A percentile compares a stretch with the other conserved stretches of the same genome.
Conservation (phyloP, 129 eudicot genomes). For the Lactuca sativa region DNA sequence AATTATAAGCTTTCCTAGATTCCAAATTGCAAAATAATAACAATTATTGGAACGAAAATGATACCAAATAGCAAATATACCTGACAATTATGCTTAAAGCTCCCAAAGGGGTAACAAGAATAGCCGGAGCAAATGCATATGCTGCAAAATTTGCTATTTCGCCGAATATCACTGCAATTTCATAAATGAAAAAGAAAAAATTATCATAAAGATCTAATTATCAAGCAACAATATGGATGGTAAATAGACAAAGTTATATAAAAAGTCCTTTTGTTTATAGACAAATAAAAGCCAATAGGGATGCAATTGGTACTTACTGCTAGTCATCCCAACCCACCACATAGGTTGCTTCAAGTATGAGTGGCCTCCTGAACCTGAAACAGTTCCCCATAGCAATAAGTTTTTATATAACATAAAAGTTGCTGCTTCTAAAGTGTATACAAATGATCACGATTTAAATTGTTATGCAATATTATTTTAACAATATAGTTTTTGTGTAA, state of each 20-base stretch:
- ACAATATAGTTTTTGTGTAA: too few species aligned
- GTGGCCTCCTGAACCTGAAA: slow-evolving; percentile 81
- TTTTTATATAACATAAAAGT: not conserved
- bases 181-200: not conserved
- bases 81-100: slow-evolving; percentile 96
- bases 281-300: not conserved
- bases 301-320: slow-evolving; percentile 59
- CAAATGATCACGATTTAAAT: not conserved
- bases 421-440: not conserved
- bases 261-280: not conserved
- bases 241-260: not conserved
- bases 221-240: too few species aligned
- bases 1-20: too few species aligned
- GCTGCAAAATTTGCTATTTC: slow-evolving; percentile 91
- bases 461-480: not conserved
- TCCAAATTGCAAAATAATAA: too few species aligned
- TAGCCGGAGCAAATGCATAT: slow-evolving; percentile 94
- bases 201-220: too few species aligned
- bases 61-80: slow-evolving; percentile 30
- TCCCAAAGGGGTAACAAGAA: slow-evolving; percentile 94
- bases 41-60: too few species aligned
- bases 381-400: slow-evolving; percentile 1
- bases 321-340: slow-evolving; percentile 97
- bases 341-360: slow-evolving; percentile 74
- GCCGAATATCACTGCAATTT: slow-evolving; percentile 71